Conservation (phyloP, 768 basidiomycete species). For the Calocybe indica region DNA sequence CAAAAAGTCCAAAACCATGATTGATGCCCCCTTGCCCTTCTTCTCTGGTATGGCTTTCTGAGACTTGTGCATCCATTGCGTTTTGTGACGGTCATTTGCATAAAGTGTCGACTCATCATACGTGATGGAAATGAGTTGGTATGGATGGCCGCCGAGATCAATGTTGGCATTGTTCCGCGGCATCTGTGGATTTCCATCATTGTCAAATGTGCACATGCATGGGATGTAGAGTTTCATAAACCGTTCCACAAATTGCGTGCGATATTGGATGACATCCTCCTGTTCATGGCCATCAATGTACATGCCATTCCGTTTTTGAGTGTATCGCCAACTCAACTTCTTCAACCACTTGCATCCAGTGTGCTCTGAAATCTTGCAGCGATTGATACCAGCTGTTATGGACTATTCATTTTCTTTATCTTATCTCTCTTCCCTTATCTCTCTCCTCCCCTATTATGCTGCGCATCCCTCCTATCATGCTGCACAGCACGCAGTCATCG, state of each 20-base stretch:
- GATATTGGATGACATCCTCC: no score
- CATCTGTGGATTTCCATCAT: neutral
- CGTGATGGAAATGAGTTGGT: neutral
- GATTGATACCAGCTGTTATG: no score
- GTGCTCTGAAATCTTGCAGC: no score
- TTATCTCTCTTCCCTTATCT: no score
- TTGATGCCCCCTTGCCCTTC: slow-evolving; percentile 2
- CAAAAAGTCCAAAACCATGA: slow-evolving; percentile 4
- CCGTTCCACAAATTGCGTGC: neutral
- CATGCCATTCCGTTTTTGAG: no score
- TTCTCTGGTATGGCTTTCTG: slow-evolving; percentile 1
- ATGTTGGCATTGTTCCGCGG: neutral
- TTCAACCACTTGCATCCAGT: no score
- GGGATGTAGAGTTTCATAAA: neutral
- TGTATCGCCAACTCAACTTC: no score
- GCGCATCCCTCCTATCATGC: no score
- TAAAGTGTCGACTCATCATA: slow-evolving; percentile 2
- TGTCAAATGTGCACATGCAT: neutral
- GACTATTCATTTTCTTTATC: no score
- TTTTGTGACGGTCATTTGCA: neutral
- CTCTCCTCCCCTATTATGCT: no score
- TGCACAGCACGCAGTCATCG: no score
- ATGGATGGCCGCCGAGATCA: neutral
- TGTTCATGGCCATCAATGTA: no score
- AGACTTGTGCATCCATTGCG: neutral